Conservation (phyloP, 2,329 filamentous ascomycete species). For the Alternaria novae-zelandiae region DNA sequence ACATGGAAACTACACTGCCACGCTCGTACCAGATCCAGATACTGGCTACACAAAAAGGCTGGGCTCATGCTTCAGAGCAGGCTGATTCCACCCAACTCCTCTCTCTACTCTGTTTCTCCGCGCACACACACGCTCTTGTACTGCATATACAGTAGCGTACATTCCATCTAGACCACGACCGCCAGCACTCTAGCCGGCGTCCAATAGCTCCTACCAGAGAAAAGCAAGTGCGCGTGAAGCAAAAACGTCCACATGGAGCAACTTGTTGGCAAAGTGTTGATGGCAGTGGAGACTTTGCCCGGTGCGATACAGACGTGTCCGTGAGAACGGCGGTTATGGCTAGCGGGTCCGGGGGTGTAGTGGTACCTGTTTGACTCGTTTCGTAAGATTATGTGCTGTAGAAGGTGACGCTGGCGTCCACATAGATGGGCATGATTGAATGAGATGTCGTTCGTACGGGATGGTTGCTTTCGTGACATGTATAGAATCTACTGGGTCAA, state of each 20-base stretch:
- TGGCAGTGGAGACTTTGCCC: conserved; percentile 1
- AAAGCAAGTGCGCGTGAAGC: neutral
- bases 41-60: neutral
- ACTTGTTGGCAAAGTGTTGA: neutral
- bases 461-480: neutral
- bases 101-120: no score
- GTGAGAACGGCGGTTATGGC: neutral
- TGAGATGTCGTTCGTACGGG: neutral
- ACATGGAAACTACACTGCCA: neutral
- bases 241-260: conserved; percentile 1
- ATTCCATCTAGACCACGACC: neutral
- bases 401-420: neutral
- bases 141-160: neutral
- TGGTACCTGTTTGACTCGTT: neutral
- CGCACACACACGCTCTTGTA: neutral
- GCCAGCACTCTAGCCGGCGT: neutral
- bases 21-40: neutral
- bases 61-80: neutral
- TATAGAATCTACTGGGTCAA: conserved; percentile 10
- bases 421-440: no score
- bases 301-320: neutral
- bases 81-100: neutral
- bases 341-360: neutral
- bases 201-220: neutral
- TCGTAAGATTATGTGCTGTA: neutral